A percentile compares a stretch with the other conserved stretches of the same genome.
These are phyloP conservation scores for Claviceps humidiphila DNA, from an alignment of 2,329 filamentous ascomycete species.

Conservation along the genomic window DNA sequence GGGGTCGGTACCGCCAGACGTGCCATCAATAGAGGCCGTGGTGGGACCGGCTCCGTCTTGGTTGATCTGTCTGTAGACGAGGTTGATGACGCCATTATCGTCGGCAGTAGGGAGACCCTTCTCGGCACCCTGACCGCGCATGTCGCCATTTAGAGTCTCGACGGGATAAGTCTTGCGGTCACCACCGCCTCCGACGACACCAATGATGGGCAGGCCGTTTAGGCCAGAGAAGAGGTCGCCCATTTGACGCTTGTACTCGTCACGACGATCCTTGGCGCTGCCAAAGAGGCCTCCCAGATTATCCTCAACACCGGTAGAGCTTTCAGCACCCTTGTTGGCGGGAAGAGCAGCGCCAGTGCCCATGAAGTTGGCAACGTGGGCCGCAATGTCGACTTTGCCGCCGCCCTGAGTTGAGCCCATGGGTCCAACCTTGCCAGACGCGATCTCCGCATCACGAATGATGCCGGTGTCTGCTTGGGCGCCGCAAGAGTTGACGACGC, in stretches of 20 bases:
- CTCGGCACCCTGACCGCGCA: conserved; percentile 1
- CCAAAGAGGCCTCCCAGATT: conserved; percentile 18
- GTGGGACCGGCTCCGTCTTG: conserved; percentile 4
- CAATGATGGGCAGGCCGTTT: background rate
- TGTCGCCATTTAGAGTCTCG: conserved; percentile 1
- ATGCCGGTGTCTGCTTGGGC: conserved; percentile 6
- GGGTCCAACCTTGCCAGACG: conserved; percentile 2
- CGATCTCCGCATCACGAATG: conserved; percentile 5
- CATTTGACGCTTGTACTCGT: conserved; percentile 16
- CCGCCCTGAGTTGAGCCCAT: conserved; percentile 4
- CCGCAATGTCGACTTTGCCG: conserved; percentile 1
- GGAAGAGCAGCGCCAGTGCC: background rate
- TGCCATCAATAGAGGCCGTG: conserved; percentile 1
- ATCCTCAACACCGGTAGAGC: conserved; percentile 28
- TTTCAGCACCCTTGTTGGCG: background rate
- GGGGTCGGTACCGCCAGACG: conserved; percentile 1
- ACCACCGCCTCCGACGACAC: background rate
- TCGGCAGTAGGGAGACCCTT: conserved; percentile 2
- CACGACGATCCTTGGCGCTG: conserved; percentile 8
- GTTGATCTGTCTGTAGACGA: conserved; percentile 4
- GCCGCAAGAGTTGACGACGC: conserved; percentile 5
- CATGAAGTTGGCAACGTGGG: conserved; percentile 5
- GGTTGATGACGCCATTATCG: background rate
- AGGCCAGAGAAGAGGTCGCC: conserved; percentile 14
- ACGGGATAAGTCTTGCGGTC: background rate